Percentiles rank a stretch among this genome's conserved stretches.
Conservation (phyloP, 495 filamentous ascomycete genomes). For the Patellaria atrata region DNA sequence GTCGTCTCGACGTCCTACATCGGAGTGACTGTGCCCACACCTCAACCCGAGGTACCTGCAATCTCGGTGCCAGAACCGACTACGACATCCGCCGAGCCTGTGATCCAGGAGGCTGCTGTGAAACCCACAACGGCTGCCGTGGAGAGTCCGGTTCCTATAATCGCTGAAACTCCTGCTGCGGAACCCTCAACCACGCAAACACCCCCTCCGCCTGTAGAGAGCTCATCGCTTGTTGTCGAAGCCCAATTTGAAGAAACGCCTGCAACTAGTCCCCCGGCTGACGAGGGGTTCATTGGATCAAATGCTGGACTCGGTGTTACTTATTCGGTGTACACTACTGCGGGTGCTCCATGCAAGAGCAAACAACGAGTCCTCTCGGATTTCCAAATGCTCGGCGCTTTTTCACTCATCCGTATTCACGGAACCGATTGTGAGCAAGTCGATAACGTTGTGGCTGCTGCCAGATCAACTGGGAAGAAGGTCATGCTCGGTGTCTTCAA, state of each 20-base stretch:
- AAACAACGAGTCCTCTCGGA: constrained; percentile 46
- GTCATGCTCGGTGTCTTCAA: constrained; percentile 64
- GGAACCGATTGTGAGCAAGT: constrained; percentile 68
- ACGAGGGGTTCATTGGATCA: too few relatives aligned
- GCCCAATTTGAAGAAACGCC: background rate
- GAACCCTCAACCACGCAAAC: too few relatives aligned
- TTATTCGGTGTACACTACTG: constrained; percentile 57
- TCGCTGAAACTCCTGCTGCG: too few relatives aligned
- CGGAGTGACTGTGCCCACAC: constrained; percentile 1
- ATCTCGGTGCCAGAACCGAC: too few relatives aligned
- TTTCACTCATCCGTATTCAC: constrained; percentile 58
- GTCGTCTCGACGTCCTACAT: constrained; percentile 29
- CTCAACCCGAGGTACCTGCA: too few relatives aligned
- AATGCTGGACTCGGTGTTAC: constrained; percentile 47
- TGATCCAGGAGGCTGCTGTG: too few relatives aligned
- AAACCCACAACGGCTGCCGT: too few relatives aligned
- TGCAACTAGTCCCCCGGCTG: background rate
- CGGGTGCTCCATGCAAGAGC: constrained; percentile 51
- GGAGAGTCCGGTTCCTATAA: too few relatives aligned
- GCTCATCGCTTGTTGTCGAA: too few relatives aligned
- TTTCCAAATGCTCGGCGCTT: constrained; percentile 37
- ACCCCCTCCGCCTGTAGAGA: too few relatives aligned
- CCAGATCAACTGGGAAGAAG: constrained; percentile 41
- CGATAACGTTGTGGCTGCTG: constrained; percentile 41
- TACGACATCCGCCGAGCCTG: too few relatives aligned